Base-by-base conservation (phyloP, 1,284 basidiomycete species). In the Microbotryomycetes sp. region DNA sequence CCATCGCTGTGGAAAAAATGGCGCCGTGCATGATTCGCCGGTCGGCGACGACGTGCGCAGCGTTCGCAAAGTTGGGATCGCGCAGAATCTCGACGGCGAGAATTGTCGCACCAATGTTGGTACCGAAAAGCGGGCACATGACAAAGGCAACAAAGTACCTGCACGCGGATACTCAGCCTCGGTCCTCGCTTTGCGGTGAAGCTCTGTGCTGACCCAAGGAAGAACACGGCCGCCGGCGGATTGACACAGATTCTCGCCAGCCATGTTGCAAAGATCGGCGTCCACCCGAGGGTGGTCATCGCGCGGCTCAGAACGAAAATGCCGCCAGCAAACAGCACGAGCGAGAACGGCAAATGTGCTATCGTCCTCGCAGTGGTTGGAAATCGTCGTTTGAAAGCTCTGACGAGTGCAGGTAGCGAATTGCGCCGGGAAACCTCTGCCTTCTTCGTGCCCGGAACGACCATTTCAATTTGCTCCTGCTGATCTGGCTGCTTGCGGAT, bases 251-350 rank as follows among this genome's bases (percentile, higher is more conserved):
- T 72, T 45, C 68, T 15, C 77, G 80, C 26, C 78, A 84, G 56
- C 86, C 91, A 94, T 5, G 72, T 70, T 0, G 85, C 85, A 73
- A 96, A 93, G 21, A 96, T 81, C 27, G 84, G 80, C 27, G 97
- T 90, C 90, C 94, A 97, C n/a, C 91, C 91, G 56, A 87, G 85
- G 60, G 85, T 81, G 4, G 84, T 81, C 7, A 97, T 80, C 0
- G 82, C 88, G 72, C 94, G 87, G 57, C 96, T 91, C 52, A 97
- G 83, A 70, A 97, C 91, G 77, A 97, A 97, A 78, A 96, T 91
- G 5, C 87, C 86, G 74, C 97, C 91, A 0, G 92, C 89, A 72
- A 97, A 97, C 0, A 91, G 91, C 11, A 97, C 78, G 6, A 97
- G 82, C 11, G 83, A 81, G 62, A 91, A 82, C 0, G 91, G 91